Conservation (phyloP, 2,329 filamentous ascomycete genomes). For the Harringtonia aguacate region DNA sequence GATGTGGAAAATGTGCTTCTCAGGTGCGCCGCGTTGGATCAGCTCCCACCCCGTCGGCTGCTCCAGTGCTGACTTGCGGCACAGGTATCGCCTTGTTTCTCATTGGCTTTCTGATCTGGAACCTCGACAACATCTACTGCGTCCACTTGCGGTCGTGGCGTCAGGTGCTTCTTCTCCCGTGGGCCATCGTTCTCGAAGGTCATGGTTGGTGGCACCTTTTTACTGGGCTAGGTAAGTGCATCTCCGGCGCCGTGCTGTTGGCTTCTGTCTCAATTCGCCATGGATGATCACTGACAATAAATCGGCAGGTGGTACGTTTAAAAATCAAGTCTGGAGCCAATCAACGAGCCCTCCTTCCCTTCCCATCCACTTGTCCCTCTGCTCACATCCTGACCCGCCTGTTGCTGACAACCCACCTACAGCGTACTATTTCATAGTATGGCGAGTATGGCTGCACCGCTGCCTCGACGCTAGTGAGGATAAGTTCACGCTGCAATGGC, state of each 20-base stretch:
- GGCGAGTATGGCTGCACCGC: slow-evolving; percentile 72
- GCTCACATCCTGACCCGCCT: not conserved
- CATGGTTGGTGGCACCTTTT: slow-evolving; percentile 62
- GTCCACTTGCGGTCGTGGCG: slow-evolving; percentile 53
- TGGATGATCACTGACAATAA: not conserved
- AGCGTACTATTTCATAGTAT: slow-evolving; percentile 75
- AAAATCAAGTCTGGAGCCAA: not conserved
- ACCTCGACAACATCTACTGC: slow-evolving; percentile 69
- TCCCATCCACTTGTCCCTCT: not conserved
- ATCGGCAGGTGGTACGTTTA: slow-evolving; percentile 7
- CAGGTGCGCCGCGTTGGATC: slow-evolving; percentile 23
- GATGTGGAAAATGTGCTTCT: slow-evolving; percentile 67
- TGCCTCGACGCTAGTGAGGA: slow-evolving; percentile 64
- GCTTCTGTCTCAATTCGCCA: not conserved
- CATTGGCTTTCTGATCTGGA: slow-evolving; percentile 68
- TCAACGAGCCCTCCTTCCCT: too few species aligned
- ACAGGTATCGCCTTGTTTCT: slow-evolving; percentile 64
- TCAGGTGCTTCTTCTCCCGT: slow-evolving; percentile 60
- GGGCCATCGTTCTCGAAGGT: slow-evolving; percentile 59
- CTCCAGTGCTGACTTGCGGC: not conserved
- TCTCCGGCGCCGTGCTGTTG: not conserved
- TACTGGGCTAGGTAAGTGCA: slow-evolving; percentile 55
- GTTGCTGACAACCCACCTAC: not conserved
- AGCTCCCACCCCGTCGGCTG: not conserved
- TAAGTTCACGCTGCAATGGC: slow-evolving; percentile 63